Percentiles rank a stretch among this genome's conserved stretches.
Evolutionary conservation across 768 basidiomycete species (phyloP).

Genomic region (Phanerodontia chrysosporium): DNA sequence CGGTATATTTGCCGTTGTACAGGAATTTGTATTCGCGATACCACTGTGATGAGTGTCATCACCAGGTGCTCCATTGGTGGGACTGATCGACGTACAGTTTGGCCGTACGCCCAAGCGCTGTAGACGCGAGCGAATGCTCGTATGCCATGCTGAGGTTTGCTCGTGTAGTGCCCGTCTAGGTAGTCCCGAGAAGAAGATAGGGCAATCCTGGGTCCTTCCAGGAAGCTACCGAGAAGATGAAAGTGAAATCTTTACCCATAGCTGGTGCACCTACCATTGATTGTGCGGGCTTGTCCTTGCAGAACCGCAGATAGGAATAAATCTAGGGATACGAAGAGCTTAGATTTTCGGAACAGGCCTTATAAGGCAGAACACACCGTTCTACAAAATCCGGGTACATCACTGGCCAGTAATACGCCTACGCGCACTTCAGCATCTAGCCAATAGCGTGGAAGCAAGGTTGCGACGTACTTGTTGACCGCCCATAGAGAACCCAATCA

Average conservation of each 20-base stretch:
- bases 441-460: not conserved
- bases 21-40: conserved; percentile 46
- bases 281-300: conserved; percentile 55
- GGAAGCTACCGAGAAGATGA: conserved; percentile 34
- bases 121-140: conserved; percentile 55
- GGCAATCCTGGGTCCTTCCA: conserved; percentile 57
- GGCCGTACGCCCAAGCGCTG: conserved; percentile 57
- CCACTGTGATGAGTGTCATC: conserved; percentile 35
- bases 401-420: conserved; percentile 57
- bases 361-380: conserved; percentile 1
- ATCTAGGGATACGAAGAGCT: conserved; percentile 40
- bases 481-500: conserved; percentile 59
- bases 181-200: conserved; percentile 52
- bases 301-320: conserved; percentile 47
- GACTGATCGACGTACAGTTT: conserved; percentile 38
- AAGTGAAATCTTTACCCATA: not conserved
- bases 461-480: conserved; percentile 38
- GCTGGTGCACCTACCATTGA: conserved; percentile 36
- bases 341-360: too few species aligned
- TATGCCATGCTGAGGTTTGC: conserved; percentile 42
- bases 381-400: conserved; percentile 53
- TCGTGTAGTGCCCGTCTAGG: conserved; percentile 47
- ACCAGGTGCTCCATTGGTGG: too few species aligned
- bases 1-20: conserved; percentile 39
- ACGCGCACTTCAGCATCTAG: not conserved